phyloP scores from a whole-genome alignment of 2,329 filamentous ascomycete genomes.

The Sporothrix protearum region DNA sequence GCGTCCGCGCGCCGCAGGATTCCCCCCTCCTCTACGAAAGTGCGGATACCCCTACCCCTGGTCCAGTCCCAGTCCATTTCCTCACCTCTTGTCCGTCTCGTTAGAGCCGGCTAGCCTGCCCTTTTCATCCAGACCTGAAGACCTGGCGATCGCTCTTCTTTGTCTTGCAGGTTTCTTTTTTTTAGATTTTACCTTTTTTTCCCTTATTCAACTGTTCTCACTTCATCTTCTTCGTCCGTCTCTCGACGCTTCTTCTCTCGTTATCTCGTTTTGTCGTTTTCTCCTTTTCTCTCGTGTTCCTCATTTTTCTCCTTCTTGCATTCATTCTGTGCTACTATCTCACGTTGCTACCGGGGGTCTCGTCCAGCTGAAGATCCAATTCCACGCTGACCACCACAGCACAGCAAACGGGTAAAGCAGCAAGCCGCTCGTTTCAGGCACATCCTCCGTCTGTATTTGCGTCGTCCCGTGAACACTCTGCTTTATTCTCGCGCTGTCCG shows the following conservation, averaged over 20 bases:
- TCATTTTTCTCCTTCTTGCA: constrained; percentile 1
- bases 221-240: background rate
- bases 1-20: background rate
- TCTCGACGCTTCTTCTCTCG: background rate
- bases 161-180: constrained; percentile 8
- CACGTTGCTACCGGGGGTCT: background rate
- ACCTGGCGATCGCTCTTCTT: background rate
- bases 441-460: constrained; percentile 8
- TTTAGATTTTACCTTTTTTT: constrained; percentile 10
- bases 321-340: background rate
- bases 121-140: background rate
- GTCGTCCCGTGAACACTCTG: background rate
- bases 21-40: background rate
- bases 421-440: constrained; percentile 17
- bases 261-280: background rate
- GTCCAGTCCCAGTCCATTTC: background rate
- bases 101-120: constrained; percentile 5
- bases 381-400: background rate
- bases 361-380: background rate
- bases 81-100: background rate
- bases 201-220: background rate
- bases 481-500: background rate
- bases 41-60: background rate
- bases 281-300: background rate
- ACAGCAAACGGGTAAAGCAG: background rate